A percentile compares a stretch with the other conserved stretches of the same genome.
These are phyloP conservation scores for Cladosporium sp. DNA, from an alignment of 2,329 filamentous ascomycete species.

Conservation along the genomic window DNA sequence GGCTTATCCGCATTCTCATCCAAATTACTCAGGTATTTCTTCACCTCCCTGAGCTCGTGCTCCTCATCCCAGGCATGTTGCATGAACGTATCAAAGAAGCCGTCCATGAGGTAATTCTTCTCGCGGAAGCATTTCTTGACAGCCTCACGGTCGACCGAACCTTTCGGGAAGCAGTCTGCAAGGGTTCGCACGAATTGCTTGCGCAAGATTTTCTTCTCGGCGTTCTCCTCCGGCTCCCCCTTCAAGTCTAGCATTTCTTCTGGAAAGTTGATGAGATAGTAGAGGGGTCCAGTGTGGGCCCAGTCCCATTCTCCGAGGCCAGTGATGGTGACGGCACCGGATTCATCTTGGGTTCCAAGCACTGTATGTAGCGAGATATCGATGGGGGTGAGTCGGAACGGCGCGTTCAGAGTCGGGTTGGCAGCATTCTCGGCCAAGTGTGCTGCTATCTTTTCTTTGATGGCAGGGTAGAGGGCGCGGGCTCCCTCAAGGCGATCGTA, in stretches of 20 bases:
- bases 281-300: constrained; percentile 12
- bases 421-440: neutral
- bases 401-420: constrained; percentile 8
- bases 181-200: constrained; percentile 13
- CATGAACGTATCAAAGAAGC: neutral
- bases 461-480: neutral
- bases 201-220: constrained; percentile 14
- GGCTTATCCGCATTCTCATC: neutral
- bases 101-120: constrained; percentile 6
- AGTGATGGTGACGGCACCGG: neutral
- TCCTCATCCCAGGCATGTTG: neutral
- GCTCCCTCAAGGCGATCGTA: neutral
- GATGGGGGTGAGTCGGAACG: constrained; percentile 13
- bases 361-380: constrained; percentile 7
- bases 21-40: neutral
- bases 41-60: neutral
- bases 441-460: neutral
- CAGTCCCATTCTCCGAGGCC: constrained; percentile 20
- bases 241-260: too few relatives aligned
- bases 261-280: constrained; percentile 16
- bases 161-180: neutral
- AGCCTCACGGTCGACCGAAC: constrained; percentile 2
- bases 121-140: constrained; percentile 12
- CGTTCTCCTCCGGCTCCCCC: neutral
- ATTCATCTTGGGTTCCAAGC: neutral